phyloP scores from a whole-genome alignment of 805 yeast genomes.

The Millerozyma miso region DNA sequence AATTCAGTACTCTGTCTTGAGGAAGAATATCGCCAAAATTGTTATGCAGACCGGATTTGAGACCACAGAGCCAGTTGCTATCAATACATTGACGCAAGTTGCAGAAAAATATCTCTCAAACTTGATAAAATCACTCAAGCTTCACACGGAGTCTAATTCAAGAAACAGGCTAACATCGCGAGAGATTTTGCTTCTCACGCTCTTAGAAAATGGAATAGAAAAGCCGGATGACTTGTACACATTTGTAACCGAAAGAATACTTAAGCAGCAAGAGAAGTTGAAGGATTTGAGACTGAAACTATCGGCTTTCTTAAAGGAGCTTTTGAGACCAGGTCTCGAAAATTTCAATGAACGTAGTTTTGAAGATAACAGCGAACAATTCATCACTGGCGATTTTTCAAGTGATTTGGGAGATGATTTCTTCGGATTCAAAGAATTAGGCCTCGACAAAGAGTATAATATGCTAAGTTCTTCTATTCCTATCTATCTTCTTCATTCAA shows the following conservation, averaged over 20 bases:
- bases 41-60: conserved; percentile 94
- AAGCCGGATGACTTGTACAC: conserved; percentile 73
- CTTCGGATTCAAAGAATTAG: conserved; percentile 93
- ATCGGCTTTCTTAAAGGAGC: conserved; percentile 67
- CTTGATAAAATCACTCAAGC: conserved; percentile 63
- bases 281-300: conserved; percentile 64
- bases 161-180: conserved; percentile 33
- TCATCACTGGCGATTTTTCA: conserved; percentile 90
- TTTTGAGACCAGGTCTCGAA: conserved; percentile 75
- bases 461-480: conserved; percentile 84
- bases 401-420: conserved; percentile 94
- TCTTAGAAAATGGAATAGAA: conserved; percentile 82
- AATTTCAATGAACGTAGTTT: conserved; percentile 75
- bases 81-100: conserved; percentile 73
- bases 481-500: conserved; percentile 76
- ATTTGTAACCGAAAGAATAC: conserved; percentile 67
- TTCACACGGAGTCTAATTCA: conserved; percentile 64
- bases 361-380: conserved; percentile 88
- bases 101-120: conserved; percentile 79
- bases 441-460: conserved; percentile 88
- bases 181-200: conserved; percentile 55
- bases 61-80: conserved; percentile 70
- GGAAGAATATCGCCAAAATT: conserved; percentile 67
- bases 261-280: conserved; percentile 65
- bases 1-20: conserved; percentile 62